These are phyloP conservation scores for Apocynum venetum DNA, from an alignment of 257 asterid genomes.

Conservation along the genomic window DNA sequence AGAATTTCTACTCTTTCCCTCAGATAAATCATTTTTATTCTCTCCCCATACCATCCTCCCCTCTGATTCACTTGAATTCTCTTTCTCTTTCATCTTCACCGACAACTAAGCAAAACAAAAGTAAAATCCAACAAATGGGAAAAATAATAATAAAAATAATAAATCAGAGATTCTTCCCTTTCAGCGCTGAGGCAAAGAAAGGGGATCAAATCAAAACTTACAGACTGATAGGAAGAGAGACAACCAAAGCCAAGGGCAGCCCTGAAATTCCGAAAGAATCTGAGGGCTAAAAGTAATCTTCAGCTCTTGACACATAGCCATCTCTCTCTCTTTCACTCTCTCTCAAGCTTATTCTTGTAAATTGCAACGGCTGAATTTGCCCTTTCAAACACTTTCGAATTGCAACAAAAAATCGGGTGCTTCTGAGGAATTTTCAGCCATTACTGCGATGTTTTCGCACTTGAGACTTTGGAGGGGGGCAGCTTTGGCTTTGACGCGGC, in stretches of 20 bases:
- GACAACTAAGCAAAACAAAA: conserved; percentile 13
- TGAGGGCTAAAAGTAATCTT: conserved; percentile 24
- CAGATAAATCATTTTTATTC: conserved; percentile 31
- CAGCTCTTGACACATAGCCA: conserved; percentile 42
- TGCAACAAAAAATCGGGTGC: not conserved
- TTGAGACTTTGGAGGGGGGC: not conserved
- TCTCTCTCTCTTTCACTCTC: conserved; percentile 12
- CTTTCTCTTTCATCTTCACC: conserved; percentile 55
- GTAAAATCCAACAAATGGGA: conserved; percentile 12
- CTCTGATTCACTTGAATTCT: conserved; percentile 34
- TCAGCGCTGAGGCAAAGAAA: conserved; percentile 11
- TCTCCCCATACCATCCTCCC: conserved; percentile 16
- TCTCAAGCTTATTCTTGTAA: conserved; percentile 24
- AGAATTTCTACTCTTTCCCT: conserved; percentile 28
- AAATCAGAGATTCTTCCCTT: conserved; percentile 22
- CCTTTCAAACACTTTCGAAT: conserved; percentile 21
- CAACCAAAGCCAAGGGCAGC: conserved; percentile 17
- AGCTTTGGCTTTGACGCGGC: not conserved
- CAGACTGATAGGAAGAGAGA: conserved; percentile 20
- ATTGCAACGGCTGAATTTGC: conserved; percentile 64
- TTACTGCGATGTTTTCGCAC: conserved; percentile 1
- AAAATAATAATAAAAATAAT: not conserved
- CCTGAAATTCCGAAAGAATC: conserved; percentile 31
- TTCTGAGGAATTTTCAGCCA: not conserved
- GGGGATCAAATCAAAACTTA: conserved; percentile 27